Percentiles rank a stretch among this genome's conserved stretches.
Evolutionary conservation across 2,329 filamentous ascomycete genomes (phyloP).

Genomic region (Penicillium expansum): DNA sequence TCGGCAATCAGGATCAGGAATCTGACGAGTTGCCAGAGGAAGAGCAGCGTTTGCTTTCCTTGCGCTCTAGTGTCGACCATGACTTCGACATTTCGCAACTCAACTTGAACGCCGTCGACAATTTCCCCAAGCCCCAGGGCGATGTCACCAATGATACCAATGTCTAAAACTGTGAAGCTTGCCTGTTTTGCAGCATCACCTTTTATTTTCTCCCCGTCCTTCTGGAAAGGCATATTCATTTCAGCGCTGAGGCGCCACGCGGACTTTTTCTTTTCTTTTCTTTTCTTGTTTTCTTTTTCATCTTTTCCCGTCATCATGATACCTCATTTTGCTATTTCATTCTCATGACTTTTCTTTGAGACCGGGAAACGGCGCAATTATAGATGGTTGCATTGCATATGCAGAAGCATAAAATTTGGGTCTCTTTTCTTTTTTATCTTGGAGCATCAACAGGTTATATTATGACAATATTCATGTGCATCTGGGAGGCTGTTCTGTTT

Average conservation of each 20-base stretch:
- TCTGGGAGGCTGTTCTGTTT: constrained; percentile 35
- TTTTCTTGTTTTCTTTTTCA: constrained; percentile 8
- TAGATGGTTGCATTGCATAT: constrained; percentile 39
- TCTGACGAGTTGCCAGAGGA: constrained; percentile 29
- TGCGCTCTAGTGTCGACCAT: constrained; percentile 35
- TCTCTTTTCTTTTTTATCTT: constrained; percentile 18
- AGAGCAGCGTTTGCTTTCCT: constrained; percentile 37
- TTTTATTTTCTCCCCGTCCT: constrained; percentile 10
- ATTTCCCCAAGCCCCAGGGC: constrained; percentile 12
- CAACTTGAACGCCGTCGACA: constrained; percentile 19
- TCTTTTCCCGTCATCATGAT: constrained; percentile 19
- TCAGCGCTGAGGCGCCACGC: constrained; percentile 5
- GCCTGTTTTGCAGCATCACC: background rate
- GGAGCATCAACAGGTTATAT: constrained; percentile 32
- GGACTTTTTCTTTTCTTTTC: constrained; percentile 1
- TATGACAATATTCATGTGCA: constrained; percentile 34
- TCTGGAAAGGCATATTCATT: constrained; percentile 17
- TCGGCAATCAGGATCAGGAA: constrained; percentile 23
- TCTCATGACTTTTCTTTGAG: constrained; percentile 17
- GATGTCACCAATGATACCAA: constrained; percentile 8
- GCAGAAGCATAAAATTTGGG: constrained; percentile 29
- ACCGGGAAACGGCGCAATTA: constrained; percentile 34
- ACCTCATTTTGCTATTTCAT: constrained; percentile 19
- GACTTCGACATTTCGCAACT: constrained; percentile 31
- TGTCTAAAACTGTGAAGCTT: constrained; percentile 5